Percentiles rank a stretch among this genome's conserved stretches.
phyloP scores from a whole-genome alignment of 2,329 filamentous ascomycete genomes.

The Stagonosporopsis tanaceti region DNA sequence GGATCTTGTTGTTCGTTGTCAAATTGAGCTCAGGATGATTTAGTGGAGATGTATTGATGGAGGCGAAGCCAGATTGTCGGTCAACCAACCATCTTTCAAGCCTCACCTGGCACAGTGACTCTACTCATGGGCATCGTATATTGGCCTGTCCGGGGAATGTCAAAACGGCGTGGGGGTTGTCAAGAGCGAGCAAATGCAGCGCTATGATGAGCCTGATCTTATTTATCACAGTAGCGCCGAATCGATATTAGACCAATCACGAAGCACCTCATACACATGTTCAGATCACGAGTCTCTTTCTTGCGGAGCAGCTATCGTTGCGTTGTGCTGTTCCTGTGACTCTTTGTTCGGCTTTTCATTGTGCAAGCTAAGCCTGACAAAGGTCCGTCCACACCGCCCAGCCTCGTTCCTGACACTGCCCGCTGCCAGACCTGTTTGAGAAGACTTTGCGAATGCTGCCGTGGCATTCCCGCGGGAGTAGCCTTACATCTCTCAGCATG shows the following conservation, averaged over 20 bases:
- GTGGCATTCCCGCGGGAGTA: constrained; percentile 18
- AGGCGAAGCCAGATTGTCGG: too few species aligned
- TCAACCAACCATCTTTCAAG: not conserved
- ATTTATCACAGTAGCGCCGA: not conserved
- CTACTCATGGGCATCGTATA: too few species aligned
- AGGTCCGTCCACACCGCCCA: constrained; percentile 11
- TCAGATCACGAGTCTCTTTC: not conserved
- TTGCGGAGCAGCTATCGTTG: not conserved
- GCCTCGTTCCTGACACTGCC: constrained; percentile 20
- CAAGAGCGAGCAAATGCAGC: too few species aligned
- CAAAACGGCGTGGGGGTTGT: too few species aligned
- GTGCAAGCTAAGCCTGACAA: constrained; percentile 8
- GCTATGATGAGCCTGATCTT: too few species aligned
- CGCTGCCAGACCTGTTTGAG: constrained; percentile 22
- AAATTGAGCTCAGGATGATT: not conserved
- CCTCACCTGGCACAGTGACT: not conserved
- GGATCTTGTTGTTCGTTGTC: too few species aligned
- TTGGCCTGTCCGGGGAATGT: too few species aligned
- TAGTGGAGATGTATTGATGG: too few species aligned
- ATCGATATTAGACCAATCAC: not conserved
- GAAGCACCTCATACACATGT: not conserved
- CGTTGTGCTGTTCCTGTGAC: not conserved
- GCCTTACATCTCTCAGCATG: not conserved
- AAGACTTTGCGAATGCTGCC: constrained; percentile 21
- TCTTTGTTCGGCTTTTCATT: not conserved